Conservation (phyloP, 805 yeast species). For the Saccharomycopsis schoenii region DNA sequence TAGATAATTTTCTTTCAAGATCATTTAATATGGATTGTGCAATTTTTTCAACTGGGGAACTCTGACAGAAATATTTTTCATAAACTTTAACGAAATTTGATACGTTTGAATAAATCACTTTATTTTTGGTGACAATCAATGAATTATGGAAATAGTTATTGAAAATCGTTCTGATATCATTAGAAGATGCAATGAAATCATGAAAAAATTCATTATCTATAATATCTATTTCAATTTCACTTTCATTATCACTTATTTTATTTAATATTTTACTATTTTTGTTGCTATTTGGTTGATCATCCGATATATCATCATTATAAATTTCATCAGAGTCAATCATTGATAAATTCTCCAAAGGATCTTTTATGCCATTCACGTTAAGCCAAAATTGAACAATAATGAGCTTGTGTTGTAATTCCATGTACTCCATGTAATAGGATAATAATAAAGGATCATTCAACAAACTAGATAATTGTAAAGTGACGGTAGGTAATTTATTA, state of each 20-base stretch:
- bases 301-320: conserved; percentile 15
- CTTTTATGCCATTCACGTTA: conserved; percentile 55
- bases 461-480: conserved; percentile 32
- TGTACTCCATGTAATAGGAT: conserved; percentile 42
- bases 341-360: conserved; percentile 50
- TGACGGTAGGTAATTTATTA: background rate
- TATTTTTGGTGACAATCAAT: conserved; percentile 16
- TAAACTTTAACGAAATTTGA: conserved; percentile 12
- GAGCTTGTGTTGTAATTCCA: conserved; percentile 40
- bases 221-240: conserved; percentile 7
- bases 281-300: background rate
- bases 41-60: background rate
- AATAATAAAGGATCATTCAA: conserved; percentile 39
- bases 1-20: conserved; percentile 29
- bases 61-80: conserved; percentile 1
- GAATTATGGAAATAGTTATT: conserved; percentile 15
- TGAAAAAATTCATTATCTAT: conserved; percentile 1
- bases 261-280: conserved; percentile 17
- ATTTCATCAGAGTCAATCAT: conserved; percentile 15
- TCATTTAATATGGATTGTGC: background rate
- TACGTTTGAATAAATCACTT: conserved; percentile 17
- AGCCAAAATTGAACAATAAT: conserved; percentile 53
- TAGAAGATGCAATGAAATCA: conserved; percentile 6
- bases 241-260: background rate
- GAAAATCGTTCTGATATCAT: conserved; percentile 16